Evolutionary conservation across 768 basidiomycete genomes (phyloP), one percentile per base, ranked within the genome.

Genomic region (Hirschioporus abietinus): DNA sequence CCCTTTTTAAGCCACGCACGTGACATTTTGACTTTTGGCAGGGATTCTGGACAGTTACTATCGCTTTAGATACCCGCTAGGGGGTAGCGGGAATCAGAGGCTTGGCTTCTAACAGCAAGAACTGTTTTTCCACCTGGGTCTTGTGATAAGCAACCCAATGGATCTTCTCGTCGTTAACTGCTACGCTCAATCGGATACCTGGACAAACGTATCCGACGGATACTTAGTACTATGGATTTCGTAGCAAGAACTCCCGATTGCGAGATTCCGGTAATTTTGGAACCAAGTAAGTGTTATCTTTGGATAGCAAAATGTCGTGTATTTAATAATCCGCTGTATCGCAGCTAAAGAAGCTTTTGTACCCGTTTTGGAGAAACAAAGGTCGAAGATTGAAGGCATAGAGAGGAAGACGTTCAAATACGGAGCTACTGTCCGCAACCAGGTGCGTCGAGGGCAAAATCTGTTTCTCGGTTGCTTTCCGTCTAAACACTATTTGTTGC

Each of bases 351-450:
- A 74, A 18, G 81, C 81, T 0, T 84, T 88, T 64, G 72, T 78
- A 18, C 86, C 84, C 0, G 67, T 86, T 10, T 74, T 89, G 10
- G 81, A 85, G 67, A 74, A 78, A 24, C 82, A 80, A 12, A 81
- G 80, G 8, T 71, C 73, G 1, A 74, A 79, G 8, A 89, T 90
- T 52, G 70, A 78, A 20, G 75, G 77, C 62, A 77, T 83, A n/a
- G 78, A 84, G 1, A 75, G 78, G 60, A 83, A 80, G 71, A 85
- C 86, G 0, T 88, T 89, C 76, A 75, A 81, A 63, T 90, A 86
- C 70, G 87, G 88, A 1, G 64, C 72, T 18, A 80, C 78, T 24
- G 84, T 81, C 35, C 78, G 86, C 35, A 84, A 86, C 67, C 78
- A 84, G 75, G 83, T 82, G 60, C 9, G 60, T 25, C 58, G 17